Evolutionary conservation across 2,329 filamentous ascomycete species (phyloP).

Genomic region (Biscogniauxia mediterranea): DNA sequence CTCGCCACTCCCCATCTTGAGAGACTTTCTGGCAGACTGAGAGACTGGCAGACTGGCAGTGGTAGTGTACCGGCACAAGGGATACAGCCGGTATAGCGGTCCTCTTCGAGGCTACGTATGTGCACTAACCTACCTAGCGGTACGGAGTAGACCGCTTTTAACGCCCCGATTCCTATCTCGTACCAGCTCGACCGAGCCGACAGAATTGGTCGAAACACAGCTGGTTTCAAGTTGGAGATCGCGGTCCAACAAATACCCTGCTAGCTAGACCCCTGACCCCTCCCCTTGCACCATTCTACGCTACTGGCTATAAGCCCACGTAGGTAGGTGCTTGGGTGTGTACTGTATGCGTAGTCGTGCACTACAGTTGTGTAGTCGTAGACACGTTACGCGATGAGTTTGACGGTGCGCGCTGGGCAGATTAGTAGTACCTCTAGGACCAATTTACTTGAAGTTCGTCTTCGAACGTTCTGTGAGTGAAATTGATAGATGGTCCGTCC

Average conservation of each 20-base stretch:
- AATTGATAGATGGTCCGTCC: not conserved
- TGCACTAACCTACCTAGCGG: constrained; percentile 9
- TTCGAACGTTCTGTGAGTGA: not conserved
- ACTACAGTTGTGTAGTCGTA: no score
- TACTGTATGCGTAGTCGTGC: no score
- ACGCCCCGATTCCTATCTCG: constrained; percentile 15
- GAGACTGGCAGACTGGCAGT: not conserved
- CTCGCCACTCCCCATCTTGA: not conserved
- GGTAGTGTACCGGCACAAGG: not conserved
- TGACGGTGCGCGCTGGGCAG: not conserved
- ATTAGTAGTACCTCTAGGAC: not conserved
- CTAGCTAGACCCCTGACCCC: constrained; percentile 20
- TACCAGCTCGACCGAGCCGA: constrained; percentile 5
- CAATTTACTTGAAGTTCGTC: not conserved
- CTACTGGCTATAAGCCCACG: not conserved
- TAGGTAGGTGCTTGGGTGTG: no score
- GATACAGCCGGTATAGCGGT: not conserved
- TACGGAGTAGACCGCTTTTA: constrained; percentile 7
- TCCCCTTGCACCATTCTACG: constrained; percentile 18
- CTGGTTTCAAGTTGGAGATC: constrained; percentile 34
- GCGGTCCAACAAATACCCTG: constrained; percentile 18
- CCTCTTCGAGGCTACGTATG: constrained; percentile 5
- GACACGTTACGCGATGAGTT: constrained; percentile 19
- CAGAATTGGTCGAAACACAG: constrained; percentile 30
- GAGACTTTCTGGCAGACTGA: not conserved